Evolutionary conservation across 306 rosid genomes (phyloP).

Genomic region (Sophora flavescens): DNA sequence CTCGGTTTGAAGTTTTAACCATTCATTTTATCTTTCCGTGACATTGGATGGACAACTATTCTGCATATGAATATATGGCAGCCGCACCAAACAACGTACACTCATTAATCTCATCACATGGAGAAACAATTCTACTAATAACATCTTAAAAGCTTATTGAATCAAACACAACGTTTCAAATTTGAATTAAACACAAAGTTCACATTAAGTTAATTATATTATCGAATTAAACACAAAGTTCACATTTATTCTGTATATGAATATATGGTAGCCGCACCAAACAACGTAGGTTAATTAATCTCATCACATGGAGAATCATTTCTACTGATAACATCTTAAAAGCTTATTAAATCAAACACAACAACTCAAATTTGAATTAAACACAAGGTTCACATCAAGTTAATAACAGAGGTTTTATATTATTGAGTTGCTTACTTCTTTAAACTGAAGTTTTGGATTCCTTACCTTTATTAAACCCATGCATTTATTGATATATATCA

Average conservation of each 20-base stretch:
- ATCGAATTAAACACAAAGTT: no score
- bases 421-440: no score
- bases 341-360: constrained; percentile 6
- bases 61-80: not conserved
- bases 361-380: constrained; percentile 15
- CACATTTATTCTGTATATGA: not conserved
- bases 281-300: constrained; percentile 6
- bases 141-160: not conserved
- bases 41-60: constrained; percentile 23
- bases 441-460: no score
- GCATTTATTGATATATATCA: no score
- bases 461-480: no score
- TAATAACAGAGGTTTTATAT: not conserved
- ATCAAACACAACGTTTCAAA: constrained; percentile 4
- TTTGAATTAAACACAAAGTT: constrained; percentile 26
- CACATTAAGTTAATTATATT: constrained; percentile 6
- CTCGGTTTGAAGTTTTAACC: not conserved
- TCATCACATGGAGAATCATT: not conserved
- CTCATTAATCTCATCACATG: not conserved
- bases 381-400: constrained; percentile 16
- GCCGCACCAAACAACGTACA: constrained; percentile 7
- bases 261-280: not conserved
- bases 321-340: constrained; percentile 9
- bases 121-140: constrained; percentile 1
- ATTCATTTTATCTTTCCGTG: constrained; percentile 38